Conservation (phyloP, 768 basidiomycete species). For the Mycena crocata region DNA sequence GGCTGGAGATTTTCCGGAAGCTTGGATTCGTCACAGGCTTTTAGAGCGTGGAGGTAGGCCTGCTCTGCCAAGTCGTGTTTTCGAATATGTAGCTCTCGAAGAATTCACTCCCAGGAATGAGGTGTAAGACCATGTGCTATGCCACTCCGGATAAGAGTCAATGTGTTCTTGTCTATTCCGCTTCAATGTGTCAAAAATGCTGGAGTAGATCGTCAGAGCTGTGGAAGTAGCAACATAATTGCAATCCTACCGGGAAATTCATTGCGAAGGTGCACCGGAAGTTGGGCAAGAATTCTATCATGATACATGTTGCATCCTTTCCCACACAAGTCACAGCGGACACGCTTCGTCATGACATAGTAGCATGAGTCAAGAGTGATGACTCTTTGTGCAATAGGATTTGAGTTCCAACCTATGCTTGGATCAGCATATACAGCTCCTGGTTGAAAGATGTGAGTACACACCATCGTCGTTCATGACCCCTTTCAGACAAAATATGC, state of each 20-base stretch:
- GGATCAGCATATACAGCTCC: not conserved
- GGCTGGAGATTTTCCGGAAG: not conserved
- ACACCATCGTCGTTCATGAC: not conserved
- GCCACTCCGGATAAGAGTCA: not conserved
- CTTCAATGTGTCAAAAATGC: not conserved
- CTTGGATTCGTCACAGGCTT: not conserved
- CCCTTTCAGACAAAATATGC: not conserved
- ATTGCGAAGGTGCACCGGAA: not conserved
- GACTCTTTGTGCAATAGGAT: slow-evolving; percentile 5
- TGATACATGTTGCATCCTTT: slow-evolving; percentile 6
- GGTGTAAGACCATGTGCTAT: not conserved
- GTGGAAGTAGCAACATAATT: not conserved
- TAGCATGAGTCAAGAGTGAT: not conserved
- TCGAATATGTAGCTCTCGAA: not conserved
- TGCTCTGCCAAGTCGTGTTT: slow-evolving; percentile 3
- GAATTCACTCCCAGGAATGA: slow-evolving; percentile 2
- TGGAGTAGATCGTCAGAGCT: not conserved
- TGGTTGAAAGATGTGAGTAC: not conserved
- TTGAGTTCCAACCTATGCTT: slow-evolving; percentile 6
- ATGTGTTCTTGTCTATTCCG: not conserved
- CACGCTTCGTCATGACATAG: not conserved
- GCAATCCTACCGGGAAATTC: slow-evolving; percentile 7
- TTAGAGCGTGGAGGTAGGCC: slow-evolving; percentile 1
- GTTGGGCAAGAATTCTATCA: slow-evolving; percentile 3
- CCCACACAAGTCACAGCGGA: not conserved